Base-by-base conservation (phyloP, 1,284 basidiomycete species). In the Pyrrhoderma noxium region DNA sequence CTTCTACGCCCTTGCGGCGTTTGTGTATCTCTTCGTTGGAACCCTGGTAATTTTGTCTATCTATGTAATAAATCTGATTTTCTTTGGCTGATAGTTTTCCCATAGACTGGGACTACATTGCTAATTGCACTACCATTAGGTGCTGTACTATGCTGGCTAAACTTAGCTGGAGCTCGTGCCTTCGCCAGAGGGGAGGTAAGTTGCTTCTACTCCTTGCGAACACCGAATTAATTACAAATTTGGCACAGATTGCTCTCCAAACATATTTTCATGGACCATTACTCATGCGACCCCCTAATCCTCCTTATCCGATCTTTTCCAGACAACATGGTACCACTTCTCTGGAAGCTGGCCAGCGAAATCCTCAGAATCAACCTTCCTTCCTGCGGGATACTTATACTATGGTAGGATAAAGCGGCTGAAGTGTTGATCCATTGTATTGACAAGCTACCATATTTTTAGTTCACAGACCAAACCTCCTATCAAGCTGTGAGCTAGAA, bases 401-500 rank as follows among this genome's bases (percentile, higher is more conserved):
- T n/a, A 86, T 89, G 85, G 84, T 84, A 55, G 22, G 78, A 68
- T 23, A 38, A n/a, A 9, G 41, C 21, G 38, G 21, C n/a, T 22
- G n/a, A 16, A 16, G 35, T 8, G 38, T 18, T 22, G 14, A 7
- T 18, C 38, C 38, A 18, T 40, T 18, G 38, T 16, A 18, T 40
- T 40, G 27, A 31, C 27, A 40, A 16, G 14, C 38, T 7, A 40
- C n/a, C 38, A 22, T 25, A 18, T n/a, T 47, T 37, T 40, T 59
- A 88, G 85, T 88, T 89, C 63, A 80, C 81, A 41, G 86, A 89
- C 60, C 68, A 82, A 38, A 85, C 82, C 11, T 84, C 85, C 21
- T 89, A 87, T 63, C 84, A 85, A 67, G 80, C 87, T 0, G 48
- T 49, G 36, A 42, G 48, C 42, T 18, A 23, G 38, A 8, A 18